Percentiles rank a stretch among this genome's conserved stretches.
phyloP scores from a whole-genome alignment of 2,329 filamentous ascomycete species.

The Fusarium bulbicola region DNA sequence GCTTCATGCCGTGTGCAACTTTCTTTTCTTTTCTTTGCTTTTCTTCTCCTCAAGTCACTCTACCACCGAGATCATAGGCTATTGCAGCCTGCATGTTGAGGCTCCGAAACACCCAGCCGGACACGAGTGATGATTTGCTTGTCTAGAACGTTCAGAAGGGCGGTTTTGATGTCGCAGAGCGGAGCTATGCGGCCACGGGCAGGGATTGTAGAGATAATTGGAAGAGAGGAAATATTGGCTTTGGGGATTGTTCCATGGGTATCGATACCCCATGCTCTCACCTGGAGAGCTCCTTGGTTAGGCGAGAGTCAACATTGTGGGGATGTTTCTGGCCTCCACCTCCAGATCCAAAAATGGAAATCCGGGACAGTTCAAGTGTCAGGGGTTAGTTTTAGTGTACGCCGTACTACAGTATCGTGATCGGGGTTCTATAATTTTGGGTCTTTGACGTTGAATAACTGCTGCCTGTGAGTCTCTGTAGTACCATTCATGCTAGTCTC shows the following conservation, averaged over 20 bases:
- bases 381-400: conserved; percentile 1
- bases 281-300: conserved; percentile 8
- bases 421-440: conserved; percentile 1
- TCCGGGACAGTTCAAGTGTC: conserved; percentile 13
- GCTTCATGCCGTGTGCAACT: neutral
- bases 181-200: conserved; percentile 6
- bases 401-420: neutral
- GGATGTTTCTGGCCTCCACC: conserved; percentile 20
- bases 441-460: conserved; percentile 1
- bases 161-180: conserved; percentile 10
- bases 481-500: neutral
- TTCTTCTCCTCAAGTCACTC: neutral
- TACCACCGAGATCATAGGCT: neutral
- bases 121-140: conserved; percentile 21
- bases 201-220: conserved; percentile 16
- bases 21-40: neutral
- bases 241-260: neutral
- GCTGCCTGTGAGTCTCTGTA: conserved; percentile 10
- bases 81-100: neutral
- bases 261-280: conserved; percentile 7
- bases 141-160: conserved; percentile 31
- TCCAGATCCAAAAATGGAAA: conserved; percentile 24
- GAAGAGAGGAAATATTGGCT: conserved; percentile 8
- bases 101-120: conserved; percentile 17
- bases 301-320: conserved; percentile 18